Percentiles rank a stretch among this genome's conserved stretches.
These are phyloP conservation scores for Pleurotus pulmonarius DNA, from an alignment of 768 basidiomycete species.

Conservation along the genomic window DNA sequence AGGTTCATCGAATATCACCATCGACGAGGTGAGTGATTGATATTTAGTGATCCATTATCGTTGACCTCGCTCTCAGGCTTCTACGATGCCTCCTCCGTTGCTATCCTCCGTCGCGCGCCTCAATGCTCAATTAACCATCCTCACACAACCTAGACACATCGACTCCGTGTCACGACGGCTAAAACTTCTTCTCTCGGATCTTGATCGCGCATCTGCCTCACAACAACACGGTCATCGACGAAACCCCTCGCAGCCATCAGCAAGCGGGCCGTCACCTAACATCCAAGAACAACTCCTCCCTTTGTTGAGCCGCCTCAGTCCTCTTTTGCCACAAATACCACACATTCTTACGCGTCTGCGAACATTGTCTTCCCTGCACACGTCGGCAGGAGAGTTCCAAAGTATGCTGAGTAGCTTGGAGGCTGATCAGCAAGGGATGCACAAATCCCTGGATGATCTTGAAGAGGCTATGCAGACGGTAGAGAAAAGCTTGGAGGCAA, in stretches of 20 bases:
- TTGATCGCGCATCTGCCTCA: constrained; percentile 72
- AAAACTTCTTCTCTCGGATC: constrained; percentile 87
- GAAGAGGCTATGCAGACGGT: constrained; percentile 65
- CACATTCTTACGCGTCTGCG: constrained; percentile 88
- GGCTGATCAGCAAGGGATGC: constrained; percentile 65
- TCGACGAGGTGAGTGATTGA: constrained; percentile 69
- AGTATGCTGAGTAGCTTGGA: constrained; percentile 62
- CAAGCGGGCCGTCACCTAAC: constrained; percentile 25
- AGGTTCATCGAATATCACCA: constrained; percentile 71
- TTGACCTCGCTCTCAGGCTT: constrained; percentile 36
- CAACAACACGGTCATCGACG: constrained; percentile 44
- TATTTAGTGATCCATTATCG: neutral
- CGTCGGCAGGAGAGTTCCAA: constrained; percentile 76
- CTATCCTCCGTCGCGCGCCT: constrained; percentile 78
- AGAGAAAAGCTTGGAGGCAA: constrained; percentile 73
- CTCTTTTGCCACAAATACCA: constrained; percentile 77
- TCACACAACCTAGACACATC: constrained; percentile 94
- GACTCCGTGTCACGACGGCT: constrained; percentile 93
- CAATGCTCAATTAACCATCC: constrained; percentile 79
- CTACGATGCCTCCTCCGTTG: constrained; percentile 76
- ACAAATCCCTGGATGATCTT: constrained; percentile 64
- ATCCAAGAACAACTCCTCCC: constrained; percentile 62
- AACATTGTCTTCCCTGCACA: constrained; percentile 79
- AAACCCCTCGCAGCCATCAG: constrained; percentile 34
- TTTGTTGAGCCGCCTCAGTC: constrained; percentile 64